Conservation (phyloP, 163 green algal species). For the Prototheca cutis region DNA sequence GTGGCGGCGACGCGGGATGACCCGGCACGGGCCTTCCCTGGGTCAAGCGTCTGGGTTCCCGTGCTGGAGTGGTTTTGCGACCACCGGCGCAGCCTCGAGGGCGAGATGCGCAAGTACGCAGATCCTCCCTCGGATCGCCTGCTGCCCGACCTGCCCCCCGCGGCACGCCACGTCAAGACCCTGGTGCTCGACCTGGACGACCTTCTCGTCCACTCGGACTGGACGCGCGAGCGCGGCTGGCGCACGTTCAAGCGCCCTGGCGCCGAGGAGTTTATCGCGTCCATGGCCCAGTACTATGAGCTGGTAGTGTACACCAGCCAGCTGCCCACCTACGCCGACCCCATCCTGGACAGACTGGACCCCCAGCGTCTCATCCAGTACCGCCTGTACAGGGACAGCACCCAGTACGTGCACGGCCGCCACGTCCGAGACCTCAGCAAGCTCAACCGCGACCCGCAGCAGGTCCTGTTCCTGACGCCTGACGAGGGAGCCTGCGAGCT, state of each 20-base stretch:
- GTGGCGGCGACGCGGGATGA: slow-evolving; percentile 32
- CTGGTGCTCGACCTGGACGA: slow-evolving; percentile 94
- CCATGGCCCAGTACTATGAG: slow-evolving; percentile 84
- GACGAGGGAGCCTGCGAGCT: slow-evolving; percentile 44
- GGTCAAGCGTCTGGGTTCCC: slow-evolving; percentile 36
- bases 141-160: slow-evolving; percentile 74
- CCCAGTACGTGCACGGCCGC: slow-evolving; percentile 66
- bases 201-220: slow-evolving; percentile 84
- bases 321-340: slow-evolving; percentile 82
- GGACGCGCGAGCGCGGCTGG: slow-evolving; percentile 85
- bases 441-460: slow-evolving; percentile 80
- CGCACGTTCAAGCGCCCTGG: slow-evolving; percentile 88
- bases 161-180: slow-evolving; percentile 65
- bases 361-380: slow-evolving; percentile 60
- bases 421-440: slow-evolving; percentile 90
- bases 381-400: slow-evolving; percentile 62
- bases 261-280: slow-evolving; percentile 62
- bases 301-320: slow-evolving; percentile 92
- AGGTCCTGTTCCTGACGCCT: slow-evolving; percentile 51
- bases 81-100: slow-evolving; percentile 37
- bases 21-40: slow-evolving; percentile 19
- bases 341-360: slow-evolving; percentile 92
- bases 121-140: slow-evolving; percentile 83
- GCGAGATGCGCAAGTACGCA: slow-evolving; percentile 54
- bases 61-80: slow-evolving; percentile 49